Percentiles rank a stretch among this genome's conserved stretches.
These are phyloP conservation scores for Solanum corneliomulleri DNA, from an alignment of 257 asterid species.

Conservation along the genomic window DNA sequence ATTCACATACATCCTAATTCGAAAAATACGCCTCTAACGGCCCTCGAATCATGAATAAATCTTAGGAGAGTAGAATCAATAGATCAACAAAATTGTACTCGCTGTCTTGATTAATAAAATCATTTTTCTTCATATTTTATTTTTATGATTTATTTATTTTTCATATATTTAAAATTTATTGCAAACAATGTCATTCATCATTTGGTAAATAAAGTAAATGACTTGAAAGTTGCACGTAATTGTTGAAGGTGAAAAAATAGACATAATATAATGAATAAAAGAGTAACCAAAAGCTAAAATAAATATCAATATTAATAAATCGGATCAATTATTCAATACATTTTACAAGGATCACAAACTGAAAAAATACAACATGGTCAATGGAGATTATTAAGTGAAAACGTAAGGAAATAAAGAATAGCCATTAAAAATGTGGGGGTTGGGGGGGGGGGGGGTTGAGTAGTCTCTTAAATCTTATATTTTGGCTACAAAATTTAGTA, in stretches of 20 bases:
- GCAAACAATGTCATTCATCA: not conserved
- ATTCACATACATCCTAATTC: too few relatives aligned
- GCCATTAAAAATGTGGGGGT: not conserved
- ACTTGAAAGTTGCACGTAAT: not conserved
- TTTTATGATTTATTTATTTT: too few relatives aligned
- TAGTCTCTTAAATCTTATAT: not conserved
- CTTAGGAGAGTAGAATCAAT: too few relatives aligned
- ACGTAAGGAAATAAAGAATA: not conserved
- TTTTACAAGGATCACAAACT: too few relatives aligned
- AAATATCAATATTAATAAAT: not conserved
- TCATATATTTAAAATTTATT: too few relatives aligned
- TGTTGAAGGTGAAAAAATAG: not conserved
- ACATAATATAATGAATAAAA: not conserved
- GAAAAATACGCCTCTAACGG: too few relatives aligned
- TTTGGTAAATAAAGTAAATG: not conserved
- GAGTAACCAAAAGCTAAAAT: not conserved
- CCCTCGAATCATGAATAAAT: too few relatives aligned
- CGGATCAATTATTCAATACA: too few relatives aligned
- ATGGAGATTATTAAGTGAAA: not conserved
- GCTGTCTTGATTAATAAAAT: too few relatives aligned
- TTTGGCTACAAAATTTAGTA: not conserved
- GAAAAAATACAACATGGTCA: too few relatives aligned
- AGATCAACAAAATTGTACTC: too few relatives aligned
- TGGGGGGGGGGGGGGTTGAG: not conserved
- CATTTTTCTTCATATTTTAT: too few relatives aligned